These are phyloP conservation scores for Periconia macrospinosa DNA, from an alignment of 2,329 filamentous ascomycete species.

Conservation along the genomic window DNA sequence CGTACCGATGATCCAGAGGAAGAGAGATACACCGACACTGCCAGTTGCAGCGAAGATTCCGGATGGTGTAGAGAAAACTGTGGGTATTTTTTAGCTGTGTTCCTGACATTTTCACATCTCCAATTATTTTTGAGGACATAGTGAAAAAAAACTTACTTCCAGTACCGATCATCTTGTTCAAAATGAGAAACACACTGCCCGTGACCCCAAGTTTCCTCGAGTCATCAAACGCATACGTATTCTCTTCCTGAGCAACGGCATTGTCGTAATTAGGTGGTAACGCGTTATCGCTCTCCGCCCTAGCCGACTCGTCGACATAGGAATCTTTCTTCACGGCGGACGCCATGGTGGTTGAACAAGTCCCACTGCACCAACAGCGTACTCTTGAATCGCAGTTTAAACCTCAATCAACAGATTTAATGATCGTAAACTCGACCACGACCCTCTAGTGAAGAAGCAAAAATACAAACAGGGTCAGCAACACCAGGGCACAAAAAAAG, in stretches of 20 bases:
- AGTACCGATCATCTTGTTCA: conserved; percentile 36
- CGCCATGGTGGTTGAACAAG: conserved; percentile 15
- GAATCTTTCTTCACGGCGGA: conserved; percentile 14
- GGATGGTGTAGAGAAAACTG: conserved; percentile 58
- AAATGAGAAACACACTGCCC: conserved; percentile 36
- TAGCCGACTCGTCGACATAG: conserved; percentile 22
- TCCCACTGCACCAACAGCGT: no score
- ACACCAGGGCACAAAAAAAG: no score
- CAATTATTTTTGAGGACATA: not conserved
- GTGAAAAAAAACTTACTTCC: conserved; percentile 23
- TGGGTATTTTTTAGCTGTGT: not conserved
- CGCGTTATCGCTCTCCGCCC: conserved; percentile 13
- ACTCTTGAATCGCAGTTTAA: no score
- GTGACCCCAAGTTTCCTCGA: conserved; percentile 38
- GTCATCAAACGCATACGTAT: conserved; percentile 35
- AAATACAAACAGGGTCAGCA: no score
- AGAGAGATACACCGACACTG: conserved; percentile 57
- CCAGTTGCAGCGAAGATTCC: conserved; percentile 60
- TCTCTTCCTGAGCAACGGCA: conserved; percentile 33
- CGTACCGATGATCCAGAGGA: conserved; percentile 57
- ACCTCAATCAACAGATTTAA: no score
- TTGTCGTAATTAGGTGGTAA: conserved; percentile 21
- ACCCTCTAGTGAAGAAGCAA: not conserved
- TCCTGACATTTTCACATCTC: conserved; percentile 5
- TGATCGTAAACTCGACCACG: not conserved